phyloP scores from a whole-genome alignment of 2,329 filamentous ascomycete species.

The Metarhizium anisopliae region DNA sequence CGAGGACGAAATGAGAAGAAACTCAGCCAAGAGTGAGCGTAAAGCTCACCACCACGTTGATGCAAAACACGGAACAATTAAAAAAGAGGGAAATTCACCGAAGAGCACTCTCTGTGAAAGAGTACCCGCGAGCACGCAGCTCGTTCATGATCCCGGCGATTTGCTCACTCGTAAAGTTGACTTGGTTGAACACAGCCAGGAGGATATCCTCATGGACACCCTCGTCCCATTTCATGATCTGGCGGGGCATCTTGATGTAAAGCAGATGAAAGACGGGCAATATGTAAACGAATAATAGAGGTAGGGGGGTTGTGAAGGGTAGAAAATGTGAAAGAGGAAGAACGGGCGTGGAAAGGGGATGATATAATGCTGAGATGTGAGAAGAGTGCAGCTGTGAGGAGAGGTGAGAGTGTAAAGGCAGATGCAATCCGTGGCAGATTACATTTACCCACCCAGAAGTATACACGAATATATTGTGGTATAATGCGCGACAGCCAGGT shows the following conservation, averaged over 20 bases:
- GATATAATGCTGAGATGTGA: background rate
- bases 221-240: slow-evolving; percentile 30
- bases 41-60: background rate
- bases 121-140: slow-evolving; percentile 28
- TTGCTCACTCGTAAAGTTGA: slow-evolving; percentile 22
- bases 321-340: background rate
- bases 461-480: too few relatives aligned
- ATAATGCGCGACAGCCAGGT: too few relatives aligned
- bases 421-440: too few relatives aligned
- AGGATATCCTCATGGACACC: slow-evolving; percentile 36
- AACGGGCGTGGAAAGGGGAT: background rate
- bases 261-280: background rate
- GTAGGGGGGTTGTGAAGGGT: background rate
- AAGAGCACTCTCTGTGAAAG: slow-evolving; percentile 30
- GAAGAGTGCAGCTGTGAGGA: background rate
- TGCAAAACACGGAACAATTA: slow-evolving; percentile 2
- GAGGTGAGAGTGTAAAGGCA: background rate
- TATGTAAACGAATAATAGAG: background rate
- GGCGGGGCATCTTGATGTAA: slow-evolving; percentile 10
- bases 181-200: slow-evolving; percentile 27
- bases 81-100: slow-evolving; percentile 20
- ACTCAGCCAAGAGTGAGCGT: background rate
- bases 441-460: too few relatives aligned
- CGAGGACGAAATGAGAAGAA: background rate
- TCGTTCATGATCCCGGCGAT: slow-evolving; percentile 28